Evolutionary conservation across 2,329 filamentous ascomycete genomes (phyloP).

Genomic region (Aspergillus intermedius): DNA sequence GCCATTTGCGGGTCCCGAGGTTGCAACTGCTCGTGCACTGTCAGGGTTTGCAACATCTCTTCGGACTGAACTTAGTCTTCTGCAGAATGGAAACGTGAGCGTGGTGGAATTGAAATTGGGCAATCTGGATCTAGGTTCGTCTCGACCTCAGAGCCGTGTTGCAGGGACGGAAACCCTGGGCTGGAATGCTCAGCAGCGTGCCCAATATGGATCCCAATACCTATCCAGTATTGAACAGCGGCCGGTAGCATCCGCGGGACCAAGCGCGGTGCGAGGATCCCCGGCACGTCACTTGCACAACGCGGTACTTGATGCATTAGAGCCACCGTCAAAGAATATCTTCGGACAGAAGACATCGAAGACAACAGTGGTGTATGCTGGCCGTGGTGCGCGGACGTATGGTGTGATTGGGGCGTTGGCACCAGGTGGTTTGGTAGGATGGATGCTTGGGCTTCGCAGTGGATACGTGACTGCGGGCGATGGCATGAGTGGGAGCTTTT

Average conservation of each 20-base stretch:
- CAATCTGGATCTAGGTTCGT: conserved; percentile 73
- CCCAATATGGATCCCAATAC: conserved; percentile 39
- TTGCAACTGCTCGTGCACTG: conserved; percentile 77
- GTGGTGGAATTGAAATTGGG: conserved; percentile 87
- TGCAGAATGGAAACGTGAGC: conserved; percentile 55
- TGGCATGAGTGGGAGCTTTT: conserved; percentile 20
- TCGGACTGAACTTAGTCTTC: conserved; percentile 67
- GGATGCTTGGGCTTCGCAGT: conserved; percentile 78
- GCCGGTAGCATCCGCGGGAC: conserved; percentile 32
- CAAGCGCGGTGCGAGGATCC: conserved; percentile 52
- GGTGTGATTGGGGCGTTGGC: conserved; percentile 76
- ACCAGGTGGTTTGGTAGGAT: conserved; percentile 70
- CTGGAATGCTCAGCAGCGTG: conserved; percentile 54
- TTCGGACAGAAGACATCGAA: conserved; percentile 33
- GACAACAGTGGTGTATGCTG: conserved; percentile 64
- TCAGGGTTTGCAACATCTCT: conserved; percentile 78
- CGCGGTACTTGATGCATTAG: conserved; percentile 83
- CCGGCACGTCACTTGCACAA: conserved; percentile 74
- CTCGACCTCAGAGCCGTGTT: conserved; percentile 38
- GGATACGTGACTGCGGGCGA: conserved; percentile 42
- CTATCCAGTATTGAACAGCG: conserved; percentile 39
- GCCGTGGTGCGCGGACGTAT: conserved; percentile 77
- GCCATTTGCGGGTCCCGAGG: conserved; percentile 62
- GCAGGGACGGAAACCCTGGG: conserved; percentile 50
- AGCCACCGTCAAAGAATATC: conserved; percentile 38